These are phyloP conservation scores for Schizosaccharomyces cryophilus DNA, from an alignment of 805 yeast genomes.

Conservation along the genomic window DNA sequence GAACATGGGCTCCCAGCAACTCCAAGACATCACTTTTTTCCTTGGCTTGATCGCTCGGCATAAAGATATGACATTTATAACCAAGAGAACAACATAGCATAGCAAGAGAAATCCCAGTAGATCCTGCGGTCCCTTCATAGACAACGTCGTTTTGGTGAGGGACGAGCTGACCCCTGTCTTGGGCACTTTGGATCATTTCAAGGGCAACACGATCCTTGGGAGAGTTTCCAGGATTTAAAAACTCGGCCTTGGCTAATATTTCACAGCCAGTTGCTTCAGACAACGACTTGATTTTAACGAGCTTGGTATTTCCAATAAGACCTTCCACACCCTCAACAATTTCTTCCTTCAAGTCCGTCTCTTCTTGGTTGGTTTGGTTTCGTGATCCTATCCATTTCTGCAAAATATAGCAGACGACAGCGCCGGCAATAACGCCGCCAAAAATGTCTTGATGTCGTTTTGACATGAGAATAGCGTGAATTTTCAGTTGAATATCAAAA, in stretches of 20 bases:
- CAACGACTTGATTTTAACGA: constrained; percentile 48
- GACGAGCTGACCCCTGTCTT: constrained; percentile 27
- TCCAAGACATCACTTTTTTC: constrained; percentile 55
- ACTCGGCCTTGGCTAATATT: constrained; percentile 66
- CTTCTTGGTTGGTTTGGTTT: too few relatives aligned
- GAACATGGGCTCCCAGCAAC: constrained; percentile 58
- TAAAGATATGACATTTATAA: constrained; percentile 71
- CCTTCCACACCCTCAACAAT: constrained; percentile 37
- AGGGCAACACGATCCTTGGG: constrained; percentile 88
- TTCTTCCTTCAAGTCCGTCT: background rate
- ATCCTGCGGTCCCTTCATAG: constrained; percentile 89
- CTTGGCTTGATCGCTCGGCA: constrained; percentile 77
- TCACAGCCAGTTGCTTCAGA: constrained; percentile 54
- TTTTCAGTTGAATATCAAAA: too few relatives aligned
- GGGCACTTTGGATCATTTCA: constrained; percentile 53
- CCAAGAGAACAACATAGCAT: constrained; percentile 75
- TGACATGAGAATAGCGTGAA: too few relatives aligned
- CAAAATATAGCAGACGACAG: too few relatives aligned
- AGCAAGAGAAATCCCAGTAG: constrained; percentile 87
- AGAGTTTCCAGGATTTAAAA: constrained; percentile 78
- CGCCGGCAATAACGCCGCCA: too few relatives aligned
- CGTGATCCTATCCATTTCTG: too few relatives aligned
- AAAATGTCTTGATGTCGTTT: too few relatives aligned
- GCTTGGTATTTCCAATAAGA: constrained; percentile 74
- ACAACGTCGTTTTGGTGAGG: constrained; percentile 47